phyloP scores from a whole-genome alignment of 106 monocot species.

The Agapanthus africanus region DNA sequence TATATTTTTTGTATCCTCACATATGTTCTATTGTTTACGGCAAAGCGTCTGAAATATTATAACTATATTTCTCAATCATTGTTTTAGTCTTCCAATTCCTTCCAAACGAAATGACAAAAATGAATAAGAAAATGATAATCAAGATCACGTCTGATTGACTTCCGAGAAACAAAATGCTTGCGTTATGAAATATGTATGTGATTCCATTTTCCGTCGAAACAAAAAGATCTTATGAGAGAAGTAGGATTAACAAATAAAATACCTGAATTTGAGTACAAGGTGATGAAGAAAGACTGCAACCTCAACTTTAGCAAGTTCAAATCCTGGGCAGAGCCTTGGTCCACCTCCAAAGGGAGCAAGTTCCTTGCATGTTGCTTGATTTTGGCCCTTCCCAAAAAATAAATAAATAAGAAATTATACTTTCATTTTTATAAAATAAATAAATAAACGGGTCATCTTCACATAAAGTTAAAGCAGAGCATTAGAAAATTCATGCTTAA shows the following conservation, averaged over 20 bases:
- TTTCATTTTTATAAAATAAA: too few species aligned
- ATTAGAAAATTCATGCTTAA: conserved; percentile 4
- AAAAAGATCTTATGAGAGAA: too few species aligned
- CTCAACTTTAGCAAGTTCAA: conserved; percentile 77
- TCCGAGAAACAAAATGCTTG: background rate
- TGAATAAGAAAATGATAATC: background rate
- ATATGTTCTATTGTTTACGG: too few species aligned
- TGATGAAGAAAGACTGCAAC: conserved; percentile 76
- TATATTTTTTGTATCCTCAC: too few species aligned
- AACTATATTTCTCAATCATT: too few species aligned
- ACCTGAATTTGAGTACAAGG: conserved; percentile 73
- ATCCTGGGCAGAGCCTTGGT: conserved; percentile 68
- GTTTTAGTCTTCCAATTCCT: background rate
- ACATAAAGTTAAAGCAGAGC: background rate
- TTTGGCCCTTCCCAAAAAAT: conserved; percentile 47
- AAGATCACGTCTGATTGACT: background rate
- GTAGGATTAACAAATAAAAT: too few species aligned
- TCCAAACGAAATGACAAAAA: too few species aligned
- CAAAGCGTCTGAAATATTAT: too few species aligned
- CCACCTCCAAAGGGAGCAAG: conserved; percentile 85
- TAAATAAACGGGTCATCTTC: too few species aligned
- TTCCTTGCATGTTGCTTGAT: conserved; percentile 48
- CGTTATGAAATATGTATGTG: too few species aligned
- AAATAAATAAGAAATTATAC: too few species aligned
- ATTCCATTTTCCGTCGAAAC: too few species aligned